Evolutionary conservation across 805 yeast genomes (phyloP).

Genomic region (Saturnispora ahearnii): DNA sequence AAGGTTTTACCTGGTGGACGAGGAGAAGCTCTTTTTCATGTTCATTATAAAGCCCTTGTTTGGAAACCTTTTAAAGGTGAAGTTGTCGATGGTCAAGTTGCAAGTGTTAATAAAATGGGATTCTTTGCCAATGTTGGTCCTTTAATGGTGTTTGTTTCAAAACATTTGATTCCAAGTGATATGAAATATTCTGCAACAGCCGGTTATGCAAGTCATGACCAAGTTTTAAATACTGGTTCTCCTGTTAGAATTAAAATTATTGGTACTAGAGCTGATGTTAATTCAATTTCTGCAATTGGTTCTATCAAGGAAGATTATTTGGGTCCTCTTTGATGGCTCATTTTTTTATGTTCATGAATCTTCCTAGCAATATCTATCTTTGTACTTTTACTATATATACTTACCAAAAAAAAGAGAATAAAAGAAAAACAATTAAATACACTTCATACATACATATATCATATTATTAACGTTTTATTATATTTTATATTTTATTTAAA

Average conservation of each 20-base stretch:
- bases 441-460: neutral
- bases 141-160: constrained; percentile 84
- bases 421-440: neutral
- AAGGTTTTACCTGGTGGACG: constrained; percentile 73
- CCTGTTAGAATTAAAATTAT: constrained; percentile 91
- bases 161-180: constrained; percentile 89
- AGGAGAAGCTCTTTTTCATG: constrained; percentile 95
- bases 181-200: constrained; percentile 93
- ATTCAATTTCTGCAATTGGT: constrained; percentile 95
- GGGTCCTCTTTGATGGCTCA: constrained; percentile 53
- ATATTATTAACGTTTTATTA: neutral
- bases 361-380: neutral
- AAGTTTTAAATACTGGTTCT: constrained; percentile 88
- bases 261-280: constrained; percentile 95
- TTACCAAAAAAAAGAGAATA: neutral
- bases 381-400: constrained; percentile 7
- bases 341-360: too few species aligned
- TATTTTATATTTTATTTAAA: neutral
- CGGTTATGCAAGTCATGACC: constrained; percentile 93
- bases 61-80: constrained; percentile 99
- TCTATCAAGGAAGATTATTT: constrained; percentile 95
- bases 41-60: constrained; percentile 90
- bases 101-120: constrained; percentile 90
- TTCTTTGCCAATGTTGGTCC: constrained; percentile 98
- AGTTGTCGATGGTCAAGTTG: constrained; percentile 94